A percentile compares a stretch with the other conserved stretches of the same genome.
Evolutionary conservation across 805 yeast species (phyloP).

Genomic region (Torulaspora quercuum): DNA sequence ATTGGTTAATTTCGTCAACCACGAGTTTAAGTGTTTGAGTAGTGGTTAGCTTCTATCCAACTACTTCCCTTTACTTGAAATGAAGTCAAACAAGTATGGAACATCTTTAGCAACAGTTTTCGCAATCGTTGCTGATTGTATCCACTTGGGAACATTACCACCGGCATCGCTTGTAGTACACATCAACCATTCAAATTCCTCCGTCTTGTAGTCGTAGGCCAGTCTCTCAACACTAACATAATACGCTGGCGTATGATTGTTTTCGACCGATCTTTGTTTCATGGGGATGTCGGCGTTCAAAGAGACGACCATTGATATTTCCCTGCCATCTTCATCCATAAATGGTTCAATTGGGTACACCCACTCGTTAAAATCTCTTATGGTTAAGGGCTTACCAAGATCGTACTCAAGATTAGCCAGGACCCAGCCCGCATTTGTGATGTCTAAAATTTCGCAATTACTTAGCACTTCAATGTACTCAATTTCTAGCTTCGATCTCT

Average conservation of each 20-base stretch:
- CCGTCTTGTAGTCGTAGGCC: conserved; percentile 20
- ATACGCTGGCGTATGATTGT: conserved; percentile 33
- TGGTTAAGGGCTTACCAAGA: conserved; percentile 37
- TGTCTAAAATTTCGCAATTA: conserved; percentile 22
- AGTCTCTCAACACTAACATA: conserved; percentile 39
- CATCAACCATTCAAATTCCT: conserved; percentile 38
- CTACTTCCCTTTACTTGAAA: conserved; percentile 4
- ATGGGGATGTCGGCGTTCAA: conserved; percentile 31
- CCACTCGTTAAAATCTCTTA: conserved; percentile 40
- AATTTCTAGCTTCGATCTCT: conserved; percentile 35
- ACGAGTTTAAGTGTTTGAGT: no score
- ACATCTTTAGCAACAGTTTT: conserved; percentile 41
- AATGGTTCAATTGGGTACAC: conserved; percentile 33
- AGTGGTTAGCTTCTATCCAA: no score
- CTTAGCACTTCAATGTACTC: conserved; percentile 38
- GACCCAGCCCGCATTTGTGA: conserved; percentile 30
- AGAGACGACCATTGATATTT: conserved; percentile 36
- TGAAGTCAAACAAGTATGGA: conserved; percentile 33
- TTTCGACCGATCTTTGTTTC: conserved; percentile 20
- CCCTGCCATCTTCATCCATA: conserved; percentile 17
- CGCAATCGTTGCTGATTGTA: conserved; percentile 41
- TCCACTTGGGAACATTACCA: conserved; percentile 41
- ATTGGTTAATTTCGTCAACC: no score
- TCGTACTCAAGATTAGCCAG: conserved; percentile 37
- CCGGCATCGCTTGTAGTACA: conserved; percentile 41